Evolutionary conservation across 768 basidiomycete genomes (phyloP), one percentile per base, ranked within the genome.

Genomic region (Trichaptum fuscoviolaceum): DNA sequence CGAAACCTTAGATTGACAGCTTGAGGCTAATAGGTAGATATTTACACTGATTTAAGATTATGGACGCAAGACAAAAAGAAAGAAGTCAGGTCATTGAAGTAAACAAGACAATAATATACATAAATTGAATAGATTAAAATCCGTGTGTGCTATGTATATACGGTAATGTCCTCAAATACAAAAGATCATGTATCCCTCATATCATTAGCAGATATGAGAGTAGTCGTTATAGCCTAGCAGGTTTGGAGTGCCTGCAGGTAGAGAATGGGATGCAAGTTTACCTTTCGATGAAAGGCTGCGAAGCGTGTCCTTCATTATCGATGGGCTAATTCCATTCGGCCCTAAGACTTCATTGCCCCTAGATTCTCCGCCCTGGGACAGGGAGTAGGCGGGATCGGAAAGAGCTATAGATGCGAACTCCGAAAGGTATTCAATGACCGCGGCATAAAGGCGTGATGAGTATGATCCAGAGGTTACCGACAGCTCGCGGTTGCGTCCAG

Each of bases 201-300:
- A 30, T 30, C 30, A 2, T 12, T 52, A 52, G 10, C 42, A 52
- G 20, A 52, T 52, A 52, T 52, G 42, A 20, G 42, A 91, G 7
- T 84, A 87, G 70, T 93, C 93, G 82, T 93, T 94, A 80, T 85
- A 95, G 70, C 91, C 83, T 73, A 95, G 80, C 74, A 86, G 69
- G 79, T 95, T 94, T 58, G 83, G 78, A 2, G 91, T 89, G 62
- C 83, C 76, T 0, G 69, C 65, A 2, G 86, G 86, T 7, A 79
- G 68, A 4, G 42, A 6, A 23, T 88, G 77, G 10, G 84, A 81
- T 0, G 66, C 26, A 10, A 97, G 79, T 20, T 83, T 57, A 62
- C 77, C 84, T 61, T 73, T 71, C 65, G 81, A 89, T 15, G 90
- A 77, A 5, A 98, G 80, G 1, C 75, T 77, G 30, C 91, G 42